phyloP scores from a whole-genome alignment of 2,329 filamentous ascomycete species.

The Fusarium sp. region DNA sequence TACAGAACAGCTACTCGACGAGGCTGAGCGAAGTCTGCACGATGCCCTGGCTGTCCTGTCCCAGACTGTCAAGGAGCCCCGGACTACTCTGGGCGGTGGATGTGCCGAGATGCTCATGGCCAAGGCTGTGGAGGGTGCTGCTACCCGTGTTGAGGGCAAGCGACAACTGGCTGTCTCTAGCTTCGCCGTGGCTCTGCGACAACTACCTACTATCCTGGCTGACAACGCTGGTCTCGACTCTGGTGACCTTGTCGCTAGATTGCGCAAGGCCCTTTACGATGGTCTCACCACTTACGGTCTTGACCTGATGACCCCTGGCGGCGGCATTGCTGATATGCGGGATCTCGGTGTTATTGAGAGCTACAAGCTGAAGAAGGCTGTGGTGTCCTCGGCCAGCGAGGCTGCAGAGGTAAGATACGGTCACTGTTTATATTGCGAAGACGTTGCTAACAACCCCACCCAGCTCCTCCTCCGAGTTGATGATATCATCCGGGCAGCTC shows the following conservation, averaged over 20 bases:
- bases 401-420: slow-evolving; percentile 80
- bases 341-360: slow-evolving; percentile 95
- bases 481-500: slow-evolving; percentile 95
- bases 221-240: slow-evolving; percentile 98
- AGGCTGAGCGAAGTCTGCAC: slow-evolving; percentile 94
- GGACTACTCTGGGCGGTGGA: slow-evolving; percentile 91
- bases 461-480: slow-evolving; percentile 91
- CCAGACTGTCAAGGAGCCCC: slow-evolving; percentile 93
- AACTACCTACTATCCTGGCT: slow-evolving; percentile 94
- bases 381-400: slow-evolving; percentile 94
- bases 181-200: slow-evolving; percentile 87
- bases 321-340: slow-evolving; percentile 94
- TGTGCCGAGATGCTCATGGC: slow-evolving; percentile 99
- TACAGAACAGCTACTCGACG: slow-evolving; percentile 95
- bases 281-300: slow-evolving; percentile 92
- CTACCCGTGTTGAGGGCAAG: slow-evolving; percentile 95
- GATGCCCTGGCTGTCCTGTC: slow-evolving; percentile 96
- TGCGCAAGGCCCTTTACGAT: slow-evolving; percentile 94
- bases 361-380: slow-evolving; percentile 98
- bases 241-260: slow-evolving; percentile 87
- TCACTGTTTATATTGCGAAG: neutral
- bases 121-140: slow-evolving; percentile 92
- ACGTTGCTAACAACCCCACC: slow-evolving; percentile 33
- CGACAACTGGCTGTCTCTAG: slow-evolving; percentile 91
- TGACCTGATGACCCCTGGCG: slow-evolving; percentile 86